A percentile compares a stretch with the other conserved stretches of the same genome.
These are phyloP conservation scores for Cordyceps militaris DNA, from an alignment of 2,329 filamentous ascomycete genomes.

Conservation along the genomic window DNA sequence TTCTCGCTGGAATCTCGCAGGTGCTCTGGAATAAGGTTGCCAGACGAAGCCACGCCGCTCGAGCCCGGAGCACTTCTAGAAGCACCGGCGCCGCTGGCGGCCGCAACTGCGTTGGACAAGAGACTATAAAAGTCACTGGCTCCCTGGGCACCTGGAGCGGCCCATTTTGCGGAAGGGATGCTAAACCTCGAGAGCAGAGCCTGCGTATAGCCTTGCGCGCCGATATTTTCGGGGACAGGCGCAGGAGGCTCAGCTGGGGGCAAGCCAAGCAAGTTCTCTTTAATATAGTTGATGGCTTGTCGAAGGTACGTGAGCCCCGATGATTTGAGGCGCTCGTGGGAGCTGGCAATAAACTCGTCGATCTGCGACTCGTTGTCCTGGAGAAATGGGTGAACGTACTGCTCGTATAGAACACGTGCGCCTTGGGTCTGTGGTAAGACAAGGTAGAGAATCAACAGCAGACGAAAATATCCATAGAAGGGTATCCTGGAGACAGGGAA, in stretches of 20 bases:
- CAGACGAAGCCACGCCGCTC: constrained; percentile 31
- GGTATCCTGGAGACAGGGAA: constrained; percentile 55
- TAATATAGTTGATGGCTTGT: constrained; percentile 61
- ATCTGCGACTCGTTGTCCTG: constrained; percentile 80
- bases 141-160: constrained; percentile 35
- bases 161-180: constrained; percentile 62
- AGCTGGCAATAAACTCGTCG: constrained; percentile 77
- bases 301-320: constrained; percentile 72
- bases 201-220: constrained; percentile 63
- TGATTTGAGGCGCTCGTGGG: constrained; percentile 70
- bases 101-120: constrained; percentile 65
- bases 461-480: constrained; percentile 87
- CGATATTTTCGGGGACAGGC: constrained; percentile 34
- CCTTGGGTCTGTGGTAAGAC: constrained; percentile 97
- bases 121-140: constrained; percentile 68
- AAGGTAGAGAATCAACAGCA: constrained; percentile 84
- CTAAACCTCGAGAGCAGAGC: constrained; percentile 78
- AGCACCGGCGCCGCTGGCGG: constrained; percentile 43
- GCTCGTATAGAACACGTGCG: constrained; percentile 76
- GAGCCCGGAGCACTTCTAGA: constrained; percentile 21
- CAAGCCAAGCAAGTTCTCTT: constrained; percentile 72
- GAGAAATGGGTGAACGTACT: constrained; percentile 82
- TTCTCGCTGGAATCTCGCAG: constrained; percentile 59
- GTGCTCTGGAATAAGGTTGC: constrained; percentile 62
- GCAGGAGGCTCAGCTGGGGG: constrained; percentile 44